Evolutionary conservation across 805 yeast genomes (phyloP).

Genomic region (Candida takata): DNA sequence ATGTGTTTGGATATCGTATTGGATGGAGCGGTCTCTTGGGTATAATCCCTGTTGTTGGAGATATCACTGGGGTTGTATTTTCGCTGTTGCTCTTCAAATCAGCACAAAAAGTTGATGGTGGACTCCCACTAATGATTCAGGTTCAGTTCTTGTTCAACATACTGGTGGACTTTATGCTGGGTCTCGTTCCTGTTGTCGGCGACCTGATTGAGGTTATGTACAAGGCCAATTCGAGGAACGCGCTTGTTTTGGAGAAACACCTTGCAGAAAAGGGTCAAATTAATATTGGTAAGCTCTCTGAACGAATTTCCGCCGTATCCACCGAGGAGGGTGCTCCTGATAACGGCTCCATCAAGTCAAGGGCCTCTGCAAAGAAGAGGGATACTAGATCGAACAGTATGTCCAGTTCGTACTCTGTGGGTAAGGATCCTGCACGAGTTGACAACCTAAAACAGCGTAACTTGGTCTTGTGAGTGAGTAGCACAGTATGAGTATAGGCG

Average conservation of each 20-base stretch:
- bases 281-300: conserved; percentile 1
- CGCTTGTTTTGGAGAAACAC: conserved; percentile 52
- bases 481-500: too few species aligned
- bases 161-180: conserved; percentile 58
- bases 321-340: not conserved
- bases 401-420: not conserved
- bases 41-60: conserved; percentile 63
- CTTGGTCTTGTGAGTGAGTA: conserved; percentile 1
- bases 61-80: conserved; percentile 43
- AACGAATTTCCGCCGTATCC: not conserved
- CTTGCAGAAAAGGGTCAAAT: conserved; percentile 27
- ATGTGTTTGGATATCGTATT: conserved; percentile 52
- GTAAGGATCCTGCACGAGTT: not conserved
- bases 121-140: conserved; percentile 51
- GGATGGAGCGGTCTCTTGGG: conserved; percentile 70
- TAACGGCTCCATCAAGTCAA: not conserved
- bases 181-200: conserved; percentile 76
- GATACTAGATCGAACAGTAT: not conserved
- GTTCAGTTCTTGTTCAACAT: conserved; percentile 53
- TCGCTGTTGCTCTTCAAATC: conserved; percentile 37
- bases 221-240: conserved; percentile 73
- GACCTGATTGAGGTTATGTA: conserved; percentile 61
- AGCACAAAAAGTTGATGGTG: conserved; percentile 52
- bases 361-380: not conserved
- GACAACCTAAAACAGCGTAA: conserved; percentile 1